Evolutionary conservation across 1,284 basidiomycete genomes (phyloP).

Genomic region (Marasmius tenuissimus): DNA sequence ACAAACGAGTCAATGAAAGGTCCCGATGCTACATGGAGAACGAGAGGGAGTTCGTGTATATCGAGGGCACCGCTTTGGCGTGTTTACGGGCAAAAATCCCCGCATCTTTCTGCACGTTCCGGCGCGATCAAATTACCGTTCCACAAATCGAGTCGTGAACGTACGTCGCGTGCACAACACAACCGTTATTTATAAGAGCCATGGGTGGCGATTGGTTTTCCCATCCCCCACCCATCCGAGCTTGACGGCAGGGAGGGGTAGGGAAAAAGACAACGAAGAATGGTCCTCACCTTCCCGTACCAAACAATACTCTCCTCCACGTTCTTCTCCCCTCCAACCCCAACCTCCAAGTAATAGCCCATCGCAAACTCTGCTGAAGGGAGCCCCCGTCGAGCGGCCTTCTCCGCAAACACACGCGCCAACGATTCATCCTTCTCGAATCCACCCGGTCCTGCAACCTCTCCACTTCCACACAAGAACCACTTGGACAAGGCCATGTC

Average conservation of each 20-base stretch:
- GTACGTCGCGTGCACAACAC: neutral
- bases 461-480: conserved; percentile 83
- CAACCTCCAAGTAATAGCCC: conserved; percentile 90
- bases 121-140: neutral
- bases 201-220: neutral
- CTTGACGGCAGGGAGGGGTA: neutral
- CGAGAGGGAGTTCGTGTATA: neutral
- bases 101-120: neutral
- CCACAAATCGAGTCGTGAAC: neutral
- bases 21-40: neutral
- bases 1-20: neutral
- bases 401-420: conserved; percentile 90
- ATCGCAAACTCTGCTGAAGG: conserved; percentile 91
- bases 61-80: neutral
- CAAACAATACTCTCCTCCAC: conserved; percentile 65
- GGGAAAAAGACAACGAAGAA: neutral
- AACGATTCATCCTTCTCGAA: conserved; percentile 91
- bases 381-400: conserved; percentile 80
- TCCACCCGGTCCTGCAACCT: conserved; percentile 47
- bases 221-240: neutral
- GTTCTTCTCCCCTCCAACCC: conserved; percentile 70
- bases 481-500: conserved; percentile 96
- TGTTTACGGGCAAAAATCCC: neutral
- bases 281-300: conserved; percentile 58
- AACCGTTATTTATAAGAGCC: neutral